These are phyloP conservation scores for Zygosaccharomyces pseudorouxii DNA, from an alignment of 805 yeast genomes.

Conservation along the genomic window DNA sequence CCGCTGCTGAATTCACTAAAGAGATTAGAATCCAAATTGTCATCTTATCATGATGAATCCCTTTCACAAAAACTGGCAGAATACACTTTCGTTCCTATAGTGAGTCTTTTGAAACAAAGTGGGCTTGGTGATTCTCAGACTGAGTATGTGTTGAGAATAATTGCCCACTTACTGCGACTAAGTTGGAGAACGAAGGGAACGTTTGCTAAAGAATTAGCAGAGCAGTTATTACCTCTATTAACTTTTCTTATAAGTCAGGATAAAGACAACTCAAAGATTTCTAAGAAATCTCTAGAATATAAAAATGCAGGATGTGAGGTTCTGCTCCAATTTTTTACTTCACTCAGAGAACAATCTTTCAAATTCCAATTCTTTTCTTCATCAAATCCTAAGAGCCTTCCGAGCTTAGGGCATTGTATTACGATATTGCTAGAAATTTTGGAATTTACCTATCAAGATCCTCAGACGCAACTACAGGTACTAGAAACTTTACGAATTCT, in stretches of 20 bases:
- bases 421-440: constrained; percentile 40
- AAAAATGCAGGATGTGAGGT: constrained; percentile 36
- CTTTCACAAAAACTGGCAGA: constrained; percentile 48
- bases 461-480: constrained; percentile 33
- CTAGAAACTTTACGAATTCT: constrained; percentile 36
- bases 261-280: constrained; percentile 22
- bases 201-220: constrained; percentile 37
- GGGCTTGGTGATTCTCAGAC: constrained; percentile 44
- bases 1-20: constrained; percentile 34
- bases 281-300: constrained; percentile 36
- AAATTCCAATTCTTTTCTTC: constrained; percentile 16
- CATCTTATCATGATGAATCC: constrained; percentile 8
- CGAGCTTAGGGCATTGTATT: constrained; percentile 46
- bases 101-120: constrained; percentile 47
- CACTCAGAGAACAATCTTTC: constrained; percentile 32
- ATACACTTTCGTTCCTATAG: constrained; percentile 57
- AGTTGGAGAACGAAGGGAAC: constrained; percentile 45
- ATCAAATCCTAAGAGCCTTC: constrained; percentile 31
- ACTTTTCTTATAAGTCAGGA: constrained; percentile 40
- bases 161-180: constrained; percentile 41
- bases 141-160: constrained; percentile 43
- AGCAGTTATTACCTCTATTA: constrained; percentile 45
- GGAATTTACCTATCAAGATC: constrained; percentile 22
- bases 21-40: constrained; percentile 31
- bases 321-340: constrained; percentile 31